Conservation (phyloP, 805 yeast species). For the Candida parachauliodes region DNA sequence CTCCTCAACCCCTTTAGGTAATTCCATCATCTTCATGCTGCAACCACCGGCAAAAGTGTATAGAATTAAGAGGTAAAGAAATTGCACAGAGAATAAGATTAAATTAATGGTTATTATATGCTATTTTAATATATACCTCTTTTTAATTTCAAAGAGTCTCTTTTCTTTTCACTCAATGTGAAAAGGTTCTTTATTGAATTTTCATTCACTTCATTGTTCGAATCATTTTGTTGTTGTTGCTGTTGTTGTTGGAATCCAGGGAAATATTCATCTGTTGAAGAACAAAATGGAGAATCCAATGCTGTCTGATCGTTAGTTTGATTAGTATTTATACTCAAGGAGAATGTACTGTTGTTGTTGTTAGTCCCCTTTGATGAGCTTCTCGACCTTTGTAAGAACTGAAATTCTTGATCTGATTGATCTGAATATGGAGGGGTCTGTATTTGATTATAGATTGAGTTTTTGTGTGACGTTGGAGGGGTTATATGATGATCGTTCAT, state of each 20-base stretch:
- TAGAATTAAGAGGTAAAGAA: too few species aligned
- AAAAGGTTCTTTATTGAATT: slow-evolving; percentile 3
- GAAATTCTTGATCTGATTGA: slow-evolving; percentile 25
- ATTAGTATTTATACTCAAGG: slow-evolving; percentile 31
- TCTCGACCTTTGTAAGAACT: slow-evolving; percentile 20
- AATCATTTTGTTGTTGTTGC: background rate
- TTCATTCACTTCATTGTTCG: background rate
- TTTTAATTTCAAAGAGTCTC: slow-evolving; percentile 42
- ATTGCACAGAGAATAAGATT: too few species aligned
- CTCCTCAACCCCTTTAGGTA: too few species aligned
- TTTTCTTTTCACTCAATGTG: slow-evolving; percentile 38
- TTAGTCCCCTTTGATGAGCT: slow-evolving; percentile 21
- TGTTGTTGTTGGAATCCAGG: slow-evolving; percentile 15
- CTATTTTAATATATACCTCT: slow-evolving; percentile 37
- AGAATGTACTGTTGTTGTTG: slow-evolving; percentile 26
- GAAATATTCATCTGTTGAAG: slow-evolving; percentile 34
- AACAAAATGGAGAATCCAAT: slow-evolving; percentile 41
- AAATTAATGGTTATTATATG: background rate
- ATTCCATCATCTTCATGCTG: too few species aligned
- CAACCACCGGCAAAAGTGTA: too few species aligned
- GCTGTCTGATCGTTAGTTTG: slow-evolving; percentile 6
- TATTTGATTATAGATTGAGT: slow-evolving; percentile 18
- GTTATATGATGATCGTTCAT: slow-evolving; percentile 39
- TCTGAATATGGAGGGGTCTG: slow-evolving; percentile 18
- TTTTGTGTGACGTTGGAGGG: slow-evolving; percentile 34